Base-by-base conservation (phyloP, 176 grass and related monocot genomes). In the Saccharum spontaneum region DNA sequence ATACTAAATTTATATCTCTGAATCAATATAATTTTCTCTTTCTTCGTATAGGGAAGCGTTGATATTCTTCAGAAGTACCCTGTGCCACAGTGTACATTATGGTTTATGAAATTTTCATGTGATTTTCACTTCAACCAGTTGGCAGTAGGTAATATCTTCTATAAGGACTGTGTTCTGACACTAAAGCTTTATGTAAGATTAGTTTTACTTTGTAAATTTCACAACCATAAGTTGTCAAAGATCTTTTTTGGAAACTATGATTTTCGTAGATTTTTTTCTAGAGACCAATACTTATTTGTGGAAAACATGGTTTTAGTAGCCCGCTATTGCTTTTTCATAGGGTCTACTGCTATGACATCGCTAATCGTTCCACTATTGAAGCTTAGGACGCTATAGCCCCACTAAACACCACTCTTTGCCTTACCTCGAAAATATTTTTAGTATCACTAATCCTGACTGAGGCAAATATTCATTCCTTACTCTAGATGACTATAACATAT, bases 101-200 rank as follows among this genome's bases (percentile, higher is more conserved):
- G 96, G 96, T 95, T 89, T 63, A 95, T 98, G 67, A 98, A 98
- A 68, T 95, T 98, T 88, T 98, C 96, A 28, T 95, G 93, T 85
- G 96, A 98, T 84, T 95, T 95, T 89, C 86, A 95, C 72, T 94
- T 89, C 83, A 98, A 91, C 90, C 86, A 92, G 77, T 41, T 91
- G 33, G 93, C 96, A 83, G 92, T 98, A 90, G 93, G 96, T 95
- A 93, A 87, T 48, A 60, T 38, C 24, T 82, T 20, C 16, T 83
- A 20, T 67, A 20, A 18, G 23, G 24, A 17, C 1, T 57, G 28
- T 13, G 71, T 45, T 40, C 16, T 26, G 14, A 63, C 8, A 17
- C 36, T 86, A 91, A 69, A 70, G 12, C 94, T 59, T 71, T 76
- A 11, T 62, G 28, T 16, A 62, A 52, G 8, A 23, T 33, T 52